Percentiles rank a stretch among this genome's conserved stretches.
phyloP scores from a whole-genome alignment of 2,329 filamentous ascomycete species.

The Metarhizium album region DNA sequence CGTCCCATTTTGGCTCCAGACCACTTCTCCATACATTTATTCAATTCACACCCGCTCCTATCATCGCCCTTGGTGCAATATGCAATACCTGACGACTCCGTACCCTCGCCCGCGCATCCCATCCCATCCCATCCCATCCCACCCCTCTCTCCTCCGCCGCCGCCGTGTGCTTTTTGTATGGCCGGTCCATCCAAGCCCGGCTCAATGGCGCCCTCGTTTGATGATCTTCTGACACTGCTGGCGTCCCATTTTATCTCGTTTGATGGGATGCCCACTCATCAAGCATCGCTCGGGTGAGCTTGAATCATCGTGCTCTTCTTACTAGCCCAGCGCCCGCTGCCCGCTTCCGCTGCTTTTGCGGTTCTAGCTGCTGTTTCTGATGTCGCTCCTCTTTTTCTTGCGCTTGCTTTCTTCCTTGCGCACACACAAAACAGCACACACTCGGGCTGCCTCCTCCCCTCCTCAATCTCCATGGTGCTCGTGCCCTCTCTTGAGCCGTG shows the following conservation, averaged over 20 bases:
- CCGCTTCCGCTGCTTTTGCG: conserved; percentile 1
- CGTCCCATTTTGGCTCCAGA: not conserved
- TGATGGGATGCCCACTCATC: not conserved
- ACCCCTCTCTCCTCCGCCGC: not conserved
- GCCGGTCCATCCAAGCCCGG: conserved; percentile 3
- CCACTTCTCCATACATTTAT: not conserved
- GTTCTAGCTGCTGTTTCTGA: not conserved
- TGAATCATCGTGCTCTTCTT: conserved; percentile 3
- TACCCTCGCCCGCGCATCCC: not conserved
- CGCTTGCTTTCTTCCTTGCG: not conserved
- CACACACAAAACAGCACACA: not conserved
- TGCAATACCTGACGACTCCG: not conserved
- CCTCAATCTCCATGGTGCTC: not conserved
- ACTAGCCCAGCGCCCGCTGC: not conserved
- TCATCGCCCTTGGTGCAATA: not conserved
- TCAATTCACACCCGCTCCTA: not conserved
- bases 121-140: no score
- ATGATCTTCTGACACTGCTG: conserved; percentile 5
- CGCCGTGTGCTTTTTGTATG: not conserved
- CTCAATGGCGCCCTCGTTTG: conserved; percentile 1
- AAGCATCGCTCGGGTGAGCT: not conserved
- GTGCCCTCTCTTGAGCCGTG: conserved; percentile 5
- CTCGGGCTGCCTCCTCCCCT: not conserved
- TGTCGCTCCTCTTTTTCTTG: not conserved
- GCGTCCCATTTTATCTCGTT: conserved; percentile 3